Evolutionary conservation across 345 rosid species (phyloP).

Genomic region (Acer campestre): DNA sequence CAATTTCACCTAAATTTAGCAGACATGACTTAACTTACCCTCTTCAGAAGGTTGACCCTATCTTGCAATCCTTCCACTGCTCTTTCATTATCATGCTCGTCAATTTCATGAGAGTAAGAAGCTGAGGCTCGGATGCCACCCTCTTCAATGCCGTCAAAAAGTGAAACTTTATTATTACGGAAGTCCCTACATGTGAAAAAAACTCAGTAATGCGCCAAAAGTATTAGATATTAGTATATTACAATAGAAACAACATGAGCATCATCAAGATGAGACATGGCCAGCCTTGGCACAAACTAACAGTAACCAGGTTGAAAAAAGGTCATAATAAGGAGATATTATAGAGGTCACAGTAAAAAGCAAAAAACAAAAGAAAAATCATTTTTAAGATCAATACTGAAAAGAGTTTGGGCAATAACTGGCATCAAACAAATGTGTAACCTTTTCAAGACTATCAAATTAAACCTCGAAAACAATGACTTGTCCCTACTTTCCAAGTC

Average conservation of each 20-base stretch:
- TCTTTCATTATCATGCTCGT: constrained; percentile 91
- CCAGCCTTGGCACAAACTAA: not conserved
- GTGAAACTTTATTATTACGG: constrained; percentile 66
- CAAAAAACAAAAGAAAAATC: not conserved
- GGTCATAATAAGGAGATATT: not conserved
- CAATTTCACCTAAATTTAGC: not conserved
- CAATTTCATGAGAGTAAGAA: constrained; percentile 85
- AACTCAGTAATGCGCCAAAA: constrained; percentile 14
- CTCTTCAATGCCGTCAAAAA: constrained; percentile 93
- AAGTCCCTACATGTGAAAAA: constrained; percentile 53
- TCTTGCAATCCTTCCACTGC: constrained; percentile 95
- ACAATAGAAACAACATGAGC: not conserved
- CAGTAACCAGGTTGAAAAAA: not conserved
- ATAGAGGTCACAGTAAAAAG: not conserved
- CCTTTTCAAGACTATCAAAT: not conserved
- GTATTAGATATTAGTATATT: not conserved
- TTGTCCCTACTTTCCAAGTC: not conserved
- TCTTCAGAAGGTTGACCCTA: constrained; percentile 79
- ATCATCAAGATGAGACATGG: constrained; percentile 5
- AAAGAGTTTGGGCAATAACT: not conserved
- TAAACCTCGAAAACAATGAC: not conserved
- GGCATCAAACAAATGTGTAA: not conserved
- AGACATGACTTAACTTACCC: constrained; percentile 52
- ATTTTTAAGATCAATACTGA: not conserved
- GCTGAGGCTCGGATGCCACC: constrained; percentile 93